A percentile compares a stretch with the other conserved stretches of the same genome.
These are phyloP conservation scores for Amoebophrya sp. DNA, from an alignment of 169 alveolate genomes.

Conservation along the genomic window DNA sequence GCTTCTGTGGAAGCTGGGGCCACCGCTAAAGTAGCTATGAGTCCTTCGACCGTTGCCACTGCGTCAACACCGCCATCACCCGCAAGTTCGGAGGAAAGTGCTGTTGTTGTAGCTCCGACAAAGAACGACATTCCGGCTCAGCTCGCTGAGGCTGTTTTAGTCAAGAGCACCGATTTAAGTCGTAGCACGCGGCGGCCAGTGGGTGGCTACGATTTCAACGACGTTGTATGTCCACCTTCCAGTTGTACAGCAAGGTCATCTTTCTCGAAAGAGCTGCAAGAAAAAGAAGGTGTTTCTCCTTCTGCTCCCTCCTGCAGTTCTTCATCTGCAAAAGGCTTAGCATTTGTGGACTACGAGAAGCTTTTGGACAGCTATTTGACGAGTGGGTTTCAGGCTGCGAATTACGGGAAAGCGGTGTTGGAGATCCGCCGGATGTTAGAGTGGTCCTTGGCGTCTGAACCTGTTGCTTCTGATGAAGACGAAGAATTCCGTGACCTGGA, in stretches of 20 bases:
- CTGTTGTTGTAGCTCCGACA: no score
- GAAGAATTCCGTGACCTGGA: not conserved
- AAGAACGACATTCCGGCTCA: not conserved
- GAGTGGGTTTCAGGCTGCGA: conserved; percentile 29
- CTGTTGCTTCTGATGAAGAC: conserved; percentile 35
- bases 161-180: not conserved
- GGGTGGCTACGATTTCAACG: conserved; percentile 30
- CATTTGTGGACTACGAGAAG: conserved; percentile 9
- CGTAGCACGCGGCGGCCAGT: not conserved
- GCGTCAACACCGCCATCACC: no score
- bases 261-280: no score
- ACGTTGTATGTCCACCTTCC: no score
- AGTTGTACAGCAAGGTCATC: no score
- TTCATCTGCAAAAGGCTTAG: no score
- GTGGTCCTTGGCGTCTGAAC: conserved; percentile 28
- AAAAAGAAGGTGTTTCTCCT: no score
- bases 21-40: no score
- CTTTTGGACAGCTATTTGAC: conserved; percentile 6
- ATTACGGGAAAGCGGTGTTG: conserved; percentile 29
- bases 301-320: no score
- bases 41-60: no score
- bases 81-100: no score
- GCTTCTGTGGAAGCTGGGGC: no score
- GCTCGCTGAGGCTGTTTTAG: not conserved
- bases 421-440: conserved; percentile 30